A percentile compares a stretch with the other conserved stretches of the same genome.
Conservation (phyloP, 148 eudicot genomes). For the Tetragonia tetragonoides region DNA sequence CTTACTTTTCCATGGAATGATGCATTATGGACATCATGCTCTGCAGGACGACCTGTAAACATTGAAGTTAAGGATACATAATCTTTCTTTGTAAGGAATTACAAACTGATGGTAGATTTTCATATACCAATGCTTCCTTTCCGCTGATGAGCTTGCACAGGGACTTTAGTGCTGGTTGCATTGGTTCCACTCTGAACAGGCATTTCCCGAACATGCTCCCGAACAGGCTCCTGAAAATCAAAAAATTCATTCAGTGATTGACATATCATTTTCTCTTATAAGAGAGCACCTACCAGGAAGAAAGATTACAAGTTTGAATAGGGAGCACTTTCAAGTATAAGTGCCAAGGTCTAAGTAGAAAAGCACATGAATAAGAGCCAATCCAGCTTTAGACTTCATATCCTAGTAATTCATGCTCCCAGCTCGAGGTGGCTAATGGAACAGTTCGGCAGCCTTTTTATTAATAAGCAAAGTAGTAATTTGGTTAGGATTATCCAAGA, state of each 20-base stretch:
- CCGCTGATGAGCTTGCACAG: constrained; percentile 20
- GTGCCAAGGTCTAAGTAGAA: background rate
- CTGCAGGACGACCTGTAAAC: constrained; percentile 38
- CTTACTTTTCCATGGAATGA: constrained; percentile 36
- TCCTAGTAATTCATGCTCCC: constrained; percentile 1
- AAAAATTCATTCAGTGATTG: background rate
- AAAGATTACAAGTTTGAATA: background rate
- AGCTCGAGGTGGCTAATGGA: background rate
- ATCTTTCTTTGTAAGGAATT: background rate
- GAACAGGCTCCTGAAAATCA: constrained; percentile 37
- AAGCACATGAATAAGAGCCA: background rate
- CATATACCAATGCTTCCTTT: constrained; percentile 25
- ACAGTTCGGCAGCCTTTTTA: background rate
- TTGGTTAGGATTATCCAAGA: no score
- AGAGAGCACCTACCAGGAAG: background rate
- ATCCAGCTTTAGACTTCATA: background rate
- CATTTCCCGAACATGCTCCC: constrained; percentile 22
- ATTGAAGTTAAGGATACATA: background rate
- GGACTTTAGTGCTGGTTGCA: constrained; percentile 34
- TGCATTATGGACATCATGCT: constrained; percentile 30
- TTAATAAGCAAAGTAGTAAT: background rate
- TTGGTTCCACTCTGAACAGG: constrained; percentile 29
- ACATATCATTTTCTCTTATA: no score
- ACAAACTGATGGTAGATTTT: background rate
- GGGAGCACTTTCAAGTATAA: background rate